A percentile compares a stretch with the other conserved stretches of the same genome.
Conservation (phyloP, 352 stramenopile species). For the Phytopythium mirpurense region DNA sequence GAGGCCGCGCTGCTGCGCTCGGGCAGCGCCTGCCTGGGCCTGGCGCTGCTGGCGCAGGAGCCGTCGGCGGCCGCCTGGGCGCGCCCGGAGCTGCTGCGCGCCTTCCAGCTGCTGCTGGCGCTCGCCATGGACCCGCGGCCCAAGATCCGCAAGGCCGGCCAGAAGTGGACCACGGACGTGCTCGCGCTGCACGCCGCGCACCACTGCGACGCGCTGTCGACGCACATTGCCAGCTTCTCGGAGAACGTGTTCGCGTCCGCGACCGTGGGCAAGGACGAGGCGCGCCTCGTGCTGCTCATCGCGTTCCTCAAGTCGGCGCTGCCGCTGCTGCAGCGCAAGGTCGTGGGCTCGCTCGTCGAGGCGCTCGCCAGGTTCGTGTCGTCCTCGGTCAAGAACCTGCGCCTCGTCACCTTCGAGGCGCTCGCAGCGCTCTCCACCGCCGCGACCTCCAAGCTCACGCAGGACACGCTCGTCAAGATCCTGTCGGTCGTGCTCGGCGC, state of each 20-base stretch:
- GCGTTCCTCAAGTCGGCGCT: constrained; percentile 76
- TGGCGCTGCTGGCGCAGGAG: constrained; percentile 69
- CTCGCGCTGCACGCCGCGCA: constrained; percentile 63
- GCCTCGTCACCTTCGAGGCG: constrained; percentile 73
- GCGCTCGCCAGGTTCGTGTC: constrained; percentile 69
- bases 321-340: constrained; percentile 75
- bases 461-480: constrained; percentile 62
- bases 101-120: constrained; percentile 75
- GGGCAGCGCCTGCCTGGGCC: constrained; percentile 51
- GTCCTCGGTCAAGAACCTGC: constrained; percentile 69
- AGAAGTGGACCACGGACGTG: constrained; percentile 71
- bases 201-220: constrained; percentile 76
- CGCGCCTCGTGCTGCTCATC: constrained; percentile 70
- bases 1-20: constrained; percentile 62
- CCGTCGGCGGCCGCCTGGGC: constrained; percentile 52
- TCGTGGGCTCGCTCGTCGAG: constrained; percentile 71
- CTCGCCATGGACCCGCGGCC: constrained; percentile 73
- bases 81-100: constrained; percentile 61
- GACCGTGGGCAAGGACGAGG: constrained; percentile 63
- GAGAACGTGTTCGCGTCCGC: constrained; percentile 70
- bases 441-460: constrained; percentile 48
- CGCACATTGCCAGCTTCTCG: constrained; percentile 82
- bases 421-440: constrained; percentile 56
- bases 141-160: constrained; percentile 80
- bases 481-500: constrained; percentile 56